Percentiles rank a stretch among this genome's conserved stretches.
phyloP scores from a whole-genome alignment of 371 early-diverging fungal genomes.

The Haplosporangium sp. region DNA sequence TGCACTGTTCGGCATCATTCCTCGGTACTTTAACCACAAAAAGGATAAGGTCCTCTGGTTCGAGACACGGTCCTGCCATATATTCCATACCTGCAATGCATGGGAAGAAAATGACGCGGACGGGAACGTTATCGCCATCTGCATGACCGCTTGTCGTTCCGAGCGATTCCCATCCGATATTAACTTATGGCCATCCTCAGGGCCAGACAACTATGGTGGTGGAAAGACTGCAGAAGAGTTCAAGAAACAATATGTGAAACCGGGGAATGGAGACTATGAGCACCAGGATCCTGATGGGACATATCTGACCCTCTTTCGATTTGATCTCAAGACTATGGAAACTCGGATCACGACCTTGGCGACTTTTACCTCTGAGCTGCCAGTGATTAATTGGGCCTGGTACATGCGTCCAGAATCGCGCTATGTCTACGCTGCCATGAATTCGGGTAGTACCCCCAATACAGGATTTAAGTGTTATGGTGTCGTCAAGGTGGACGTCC shows the following conservation, averaged over 20 bases:
- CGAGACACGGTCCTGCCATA: slow-evolving; percentile 37
- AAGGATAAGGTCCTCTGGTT: slow-evolving; percentile 46
- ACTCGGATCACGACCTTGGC: slow-evolving; percentile 31
- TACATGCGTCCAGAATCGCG: slow-evolving; percentile 24
- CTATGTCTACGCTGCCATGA: slow-evolving; percentile 29
- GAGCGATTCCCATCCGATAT: slow-evolving; percentile 27
- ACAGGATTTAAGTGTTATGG: slow-evolving; percentile 20
- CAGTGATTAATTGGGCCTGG: slow-evolving; percentile 26
- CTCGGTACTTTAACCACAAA: slow-evolving; percentile 36
- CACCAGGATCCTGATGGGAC: slow-evolving; percentile 35
- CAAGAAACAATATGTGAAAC: slow-evolving; percentile 7
- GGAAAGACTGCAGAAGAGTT: slow-evolving; percentile 36
- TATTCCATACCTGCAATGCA: slow-evolving; percentile 46
- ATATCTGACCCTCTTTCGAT: slow-evolving; percentile 48
- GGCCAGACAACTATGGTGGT: slow-evolving; percentile 18
- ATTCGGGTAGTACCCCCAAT: slow-evolving; percentile 3
- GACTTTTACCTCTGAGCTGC: slow-evolving; percentile 23
- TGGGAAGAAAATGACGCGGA: slow-evolving; percentile 46
- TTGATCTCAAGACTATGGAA: slow-evolving; percentile 41
- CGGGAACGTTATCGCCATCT: slow-evolving; percentile 40
- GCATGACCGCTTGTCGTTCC: slow-evolving; percentile 41
- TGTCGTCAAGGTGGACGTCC: slow-evolving; percentile 30
- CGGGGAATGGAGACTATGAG: slow-evolving; percentile 30
- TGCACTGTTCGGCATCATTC: slow-evolving; percentile 37
- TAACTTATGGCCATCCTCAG: slow-evolving; percentile 27